phyloP scores from a whole-genome alignment of 768 basidiomycete genomes.

The Pholiota microspora region DNA sequence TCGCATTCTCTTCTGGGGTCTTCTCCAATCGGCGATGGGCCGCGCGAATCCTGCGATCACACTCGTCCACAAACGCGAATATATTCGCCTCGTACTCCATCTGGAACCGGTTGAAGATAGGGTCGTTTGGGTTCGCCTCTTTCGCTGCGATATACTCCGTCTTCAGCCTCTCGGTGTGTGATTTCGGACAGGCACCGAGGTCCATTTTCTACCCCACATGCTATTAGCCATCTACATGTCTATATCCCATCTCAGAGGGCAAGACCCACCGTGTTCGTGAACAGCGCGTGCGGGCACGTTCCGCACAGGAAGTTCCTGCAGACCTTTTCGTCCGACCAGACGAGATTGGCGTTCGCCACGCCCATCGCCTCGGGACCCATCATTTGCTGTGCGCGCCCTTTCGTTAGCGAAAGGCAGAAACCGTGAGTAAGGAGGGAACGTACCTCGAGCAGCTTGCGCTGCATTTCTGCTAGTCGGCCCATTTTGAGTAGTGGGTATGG shows the following conservation, averaged over 20 bases:
- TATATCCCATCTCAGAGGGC: background rate
- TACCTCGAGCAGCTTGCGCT: constrained; percentile 81
- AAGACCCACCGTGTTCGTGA: constrained; percentile 89
- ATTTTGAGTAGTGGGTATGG: constrained; percentile 45
- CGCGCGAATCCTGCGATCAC: constrained; percentile 91
- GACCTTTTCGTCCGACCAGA: constrained; percentile 96
- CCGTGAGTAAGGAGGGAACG: background rate
- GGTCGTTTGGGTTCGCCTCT: constrained; percentile 72
- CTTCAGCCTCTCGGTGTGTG: constrained; percentile 92
- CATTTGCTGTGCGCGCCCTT: constrained; percentile 74
- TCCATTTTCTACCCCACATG: constrained; percentile 88
- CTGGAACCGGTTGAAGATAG: constrained; percentile 85
- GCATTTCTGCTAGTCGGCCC: constrained; percentile 97
- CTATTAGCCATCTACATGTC: background rate
- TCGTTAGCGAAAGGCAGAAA: constrained; percentile 19
- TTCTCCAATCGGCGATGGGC: constrained; percentile 96
- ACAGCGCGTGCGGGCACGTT: constrained; percentile 96
- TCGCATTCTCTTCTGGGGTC: constrained; percentile 99
- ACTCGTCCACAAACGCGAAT: constrained; percentile 95
- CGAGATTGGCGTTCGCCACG: constrained; percentile 86
- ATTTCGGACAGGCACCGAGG: constrained; percentile 94
- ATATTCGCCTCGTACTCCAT: constrained; percentile 96
- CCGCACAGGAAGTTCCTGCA: constrained; percentile 98
- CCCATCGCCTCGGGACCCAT: constrained; percentile 99
- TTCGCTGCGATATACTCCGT: constrained; percentile 83